Evolutionary conservation across 2,329 filamentous ascomycete genomes (phyloP), one percentile per base, ranked within the genome.

Genomic region (Colletotrichum falcatum): DNA sequence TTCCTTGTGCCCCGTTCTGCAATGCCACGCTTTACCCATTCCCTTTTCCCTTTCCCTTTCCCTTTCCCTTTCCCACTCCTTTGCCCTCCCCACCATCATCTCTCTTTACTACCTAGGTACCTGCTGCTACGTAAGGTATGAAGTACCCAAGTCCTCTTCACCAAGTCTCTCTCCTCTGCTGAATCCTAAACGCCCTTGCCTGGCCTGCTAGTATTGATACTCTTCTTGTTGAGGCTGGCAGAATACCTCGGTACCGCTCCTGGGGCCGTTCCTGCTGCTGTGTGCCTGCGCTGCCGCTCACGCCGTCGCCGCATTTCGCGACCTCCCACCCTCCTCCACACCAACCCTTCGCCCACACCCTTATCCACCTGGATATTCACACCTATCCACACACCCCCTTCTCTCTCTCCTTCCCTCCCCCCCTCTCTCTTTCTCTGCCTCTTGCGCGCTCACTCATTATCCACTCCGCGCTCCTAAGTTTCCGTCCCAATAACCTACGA

Each of bases 271-370:
- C 33, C 48, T 53, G 23, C 48, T 53, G 18, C 60, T 49, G 44
- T 11, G 18, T 46, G 59, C 42, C 44, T 68, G 54, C 33, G 61
- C 46, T 69, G 54, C 66, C 61, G 66, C 66, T 65, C 66, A 70
- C 66, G 62, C 62, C 49, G 64, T 70, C 67, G 64, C 64, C 64
- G 67, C 64, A 67, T 62, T 62, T 58, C 64, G 64, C 58, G 67
- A 70, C 67, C 64, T 70, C 58, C 51, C 67, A 70, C 67, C 64
- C 64, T 26, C 54, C n/a, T 26, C 54, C n/a, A 46, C 44, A n/a
- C 42, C 33, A 16, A 51, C 14, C 46, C 23, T 70, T 61, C n/a
- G 33, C 49, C 63, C 63, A 67, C 67, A 37, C 64, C 66, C 62
- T 55, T 49, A 70, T 35, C 55, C 39, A 51, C 60, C 33, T 37